A percentile compares a stretch with the other conserved stretches of the same genome.
Evolutionary conservation across 371 early-diverging fungal genomes (phyloP).

Genomic region (Mortierella sp.): DNA sequence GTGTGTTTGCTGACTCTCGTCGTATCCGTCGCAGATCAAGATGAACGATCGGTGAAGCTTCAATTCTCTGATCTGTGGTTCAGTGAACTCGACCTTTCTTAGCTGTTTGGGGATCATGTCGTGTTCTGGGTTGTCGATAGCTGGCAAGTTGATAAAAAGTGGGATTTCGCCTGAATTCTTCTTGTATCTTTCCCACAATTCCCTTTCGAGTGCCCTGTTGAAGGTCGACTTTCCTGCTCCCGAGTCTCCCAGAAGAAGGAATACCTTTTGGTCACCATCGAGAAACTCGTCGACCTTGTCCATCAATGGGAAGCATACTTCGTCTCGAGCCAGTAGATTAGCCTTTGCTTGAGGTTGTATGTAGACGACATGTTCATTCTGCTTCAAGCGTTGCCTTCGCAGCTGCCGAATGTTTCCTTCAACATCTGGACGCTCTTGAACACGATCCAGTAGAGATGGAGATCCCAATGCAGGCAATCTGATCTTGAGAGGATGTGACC

Average conservation of each 20-base stretch:
- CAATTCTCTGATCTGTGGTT: too few relatives aligned
- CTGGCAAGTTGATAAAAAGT: too few relatives aligned
- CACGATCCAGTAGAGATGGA: not conserved
- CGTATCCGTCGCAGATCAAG: too few relatives aligned
- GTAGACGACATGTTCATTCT: not conserved
- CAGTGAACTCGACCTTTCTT: too few relatives aligned
- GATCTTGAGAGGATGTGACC: not conserved
- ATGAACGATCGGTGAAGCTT: too few relatives aligned
- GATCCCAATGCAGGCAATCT: not conserved
- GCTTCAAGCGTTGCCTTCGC: not conserved
- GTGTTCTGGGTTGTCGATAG: too few relatives aligned
- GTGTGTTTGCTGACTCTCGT: too few relatives aligned
- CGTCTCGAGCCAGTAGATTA: not conserved
- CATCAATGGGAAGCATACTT: not conserved
- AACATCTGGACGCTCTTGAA: not conserved
- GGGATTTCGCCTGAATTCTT: too few relatives aligned
- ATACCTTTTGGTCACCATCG: not conserved
- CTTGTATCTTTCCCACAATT: too few relatives aligned
- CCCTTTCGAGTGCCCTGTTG: too few relatives aligned
- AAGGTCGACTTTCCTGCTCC: too few relatives aligned
- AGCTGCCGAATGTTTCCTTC: not conserved
- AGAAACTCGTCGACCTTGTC: constrained; percentile 3
- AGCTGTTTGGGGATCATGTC: too few relatives aligned
- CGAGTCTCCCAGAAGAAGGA: not conserved
- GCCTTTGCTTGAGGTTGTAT: constrained; percentile 4